Evolutionary conservation across 1,284 basidiomycete species (phyloP), one percentile per base, ranked within the genome.

Genomic region (Ustilago trichophora): DNA sequence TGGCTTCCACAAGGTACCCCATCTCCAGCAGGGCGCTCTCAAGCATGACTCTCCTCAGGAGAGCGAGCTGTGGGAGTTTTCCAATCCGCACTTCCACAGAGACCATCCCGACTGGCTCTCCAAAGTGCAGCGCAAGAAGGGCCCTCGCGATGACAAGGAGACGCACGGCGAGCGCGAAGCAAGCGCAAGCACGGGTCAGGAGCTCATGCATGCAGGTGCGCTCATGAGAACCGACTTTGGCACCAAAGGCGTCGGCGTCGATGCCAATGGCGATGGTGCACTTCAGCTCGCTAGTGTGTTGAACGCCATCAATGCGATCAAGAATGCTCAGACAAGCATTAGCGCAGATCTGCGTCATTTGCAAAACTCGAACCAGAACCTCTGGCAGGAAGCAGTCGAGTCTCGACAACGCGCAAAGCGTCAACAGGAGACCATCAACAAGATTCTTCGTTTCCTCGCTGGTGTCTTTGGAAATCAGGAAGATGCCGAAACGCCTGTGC

Each of bases 381-480:
- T 98, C 5, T 98, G 95, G 94, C 89, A 93, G 77, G 93, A 98
- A 77, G 90, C 92, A 0, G 84, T 93, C 69, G 86, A 89, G 32
- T 88, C 91, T 4, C 84, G 91, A 9, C 88, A 90, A 70, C 87
- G 89, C 54, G 89, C 93, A 76, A 89, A 92, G 76, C 92, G 91
- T 76, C 93, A 96, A 72, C 91, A 96, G 76, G 94, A 98, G 81
- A 97, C 93, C n/a, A 93, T 98, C 78, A 93, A 96, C 79, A 86
- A 92, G 55, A 97, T 98, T 65, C 86, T 98, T 64, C 90, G 92
- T 59, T 98, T 98, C 83, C 84, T 98, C 45, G 93, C 93, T 16
- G 89, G 92, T 25, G 90, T 97, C 2, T 98, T 98, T 83, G 93
- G 93, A 3, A 85, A 85, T 37, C 85, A 85, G 44, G 82, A 84